Evolutionary conservation across 495 filamentous ascomycete species (phyloP).

Genomic region (Aspergillus nanangensis): DNA sequence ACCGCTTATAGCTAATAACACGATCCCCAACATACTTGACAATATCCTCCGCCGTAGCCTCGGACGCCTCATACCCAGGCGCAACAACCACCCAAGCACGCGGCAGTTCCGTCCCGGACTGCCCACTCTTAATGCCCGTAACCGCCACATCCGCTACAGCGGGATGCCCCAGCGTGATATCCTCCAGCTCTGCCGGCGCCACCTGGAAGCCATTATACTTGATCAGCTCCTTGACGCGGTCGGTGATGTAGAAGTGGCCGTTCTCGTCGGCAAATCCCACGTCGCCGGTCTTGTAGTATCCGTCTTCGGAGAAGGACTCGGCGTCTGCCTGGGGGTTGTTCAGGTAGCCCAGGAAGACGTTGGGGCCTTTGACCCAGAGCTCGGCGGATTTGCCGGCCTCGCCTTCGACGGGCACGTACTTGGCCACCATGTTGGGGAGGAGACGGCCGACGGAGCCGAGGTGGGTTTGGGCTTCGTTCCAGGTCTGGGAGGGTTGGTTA

Average conservation of each 20-base stretch:
- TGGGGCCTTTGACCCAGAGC: constrained; percentile 49
- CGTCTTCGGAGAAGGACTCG: constrained; percentile 36
- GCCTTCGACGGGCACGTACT: constrained; percentile 54
- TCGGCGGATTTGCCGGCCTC: constrained; percentile 42
- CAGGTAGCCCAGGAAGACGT: constrained; percentile 61
- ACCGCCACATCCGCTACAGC: constrained; percentile 23
- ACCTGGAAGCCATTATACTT: constrained; percentile 38
- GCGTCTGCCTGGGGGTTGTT: constrained; percentile 11
- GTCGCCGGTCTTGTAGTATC: constrained; percentile 53
- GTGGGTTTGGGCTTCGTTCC: constrained; percentile 57
- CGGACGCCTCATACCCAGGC: constrained; percentile 10
- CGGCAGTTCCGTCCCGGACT: constrained; percentile 66
- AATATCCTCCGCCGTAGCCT: constrained; percentile 50
- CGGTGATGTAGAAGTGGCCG: constrained; percentile 27
- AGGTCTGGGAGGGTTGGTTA: constrained; percentile 30
- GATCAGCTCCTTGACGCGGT: constrained; percentile 34
- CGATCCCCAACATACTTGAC: constrained; percentile 44
- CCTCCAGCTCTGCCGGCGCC: constrained; percentile 27
- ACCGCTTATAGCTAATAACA: constrained; percentile 59
- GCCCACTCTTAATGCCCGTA: constrained; percentile 46
- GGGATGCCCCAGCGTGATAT: constrained; percentile 18
- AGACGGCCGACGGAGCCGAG: constrained; percentile 67
- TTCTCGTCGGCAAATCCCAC: constrained; percentile 43
- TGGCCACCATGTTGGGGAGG: constrained; percentile 67
- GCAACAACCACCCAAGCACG: constrained; percentile 65